These are phyloP conservation scores for Aspergillaceae sp. DNA, from an alignment of 2,329 filamentous ascomycete genomes.

Conservation along the genomic window DNA sequence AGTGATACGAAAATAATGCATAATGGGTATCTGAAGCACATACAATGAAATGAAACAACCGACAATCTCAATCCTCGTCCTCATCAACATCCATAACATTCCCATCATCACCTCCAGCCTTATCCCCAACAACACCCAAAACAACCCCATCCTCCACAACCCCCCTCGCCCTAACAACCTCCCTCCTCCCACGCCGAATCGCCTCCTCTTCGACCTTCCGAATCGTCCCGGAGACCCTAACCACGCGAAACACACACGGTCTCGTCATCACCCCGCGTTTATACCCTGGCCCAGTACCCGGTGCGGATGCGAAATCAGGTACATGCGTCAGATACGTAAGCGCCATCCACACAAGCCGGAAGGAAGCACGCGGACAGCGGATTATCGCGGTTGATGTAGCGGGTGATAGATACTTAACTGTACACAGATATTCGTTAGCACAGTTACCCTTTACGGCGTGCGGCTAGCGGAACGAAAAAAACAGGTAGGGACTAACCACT, in stretches of 20 bases:
- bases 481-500: conserved; percentile 45
- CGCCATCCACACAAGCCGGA: conserved; percentile 81
- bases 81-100: conserved; percentile 40
- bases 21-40: conserved; percentile 18
- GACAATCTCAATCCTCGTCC: conserved; percentile 22
- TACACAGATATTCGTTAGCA: neutral
- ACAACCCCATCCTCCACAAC: conserved; percentile 35
- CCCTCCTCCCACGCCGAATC: conserved; percentile 63
- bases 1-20: conserved; percentile 52
- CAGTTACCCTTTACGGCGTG: neutral
- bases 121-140: conserved; percentile 29
- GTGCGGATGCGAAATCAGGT: conserved; percentile 40
- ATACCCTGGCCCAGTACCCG: neutral
- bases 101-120: conserved; percentile 11
- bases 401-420: conserved; percentile 85
- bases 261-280: conserved; percentile 1
- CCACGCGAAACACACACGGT: conserved; percentile 71
- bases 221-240: conserved; percentile 86
- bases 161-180: conserved; percentile 60
- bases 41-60: too few relatives aligned
- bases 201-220: conserved; percentile 86
- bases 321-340: conserved; percentile 70
- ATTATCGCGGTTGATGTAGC: conserved; percentile 95
- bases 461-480: neutral
- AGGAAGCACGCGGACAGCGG: conserved; percentile 70